Evolutionary conservation across 192 early-diverging fungal genomes (phyloP).

Genomic region (Coemansia sp.): DNA sequence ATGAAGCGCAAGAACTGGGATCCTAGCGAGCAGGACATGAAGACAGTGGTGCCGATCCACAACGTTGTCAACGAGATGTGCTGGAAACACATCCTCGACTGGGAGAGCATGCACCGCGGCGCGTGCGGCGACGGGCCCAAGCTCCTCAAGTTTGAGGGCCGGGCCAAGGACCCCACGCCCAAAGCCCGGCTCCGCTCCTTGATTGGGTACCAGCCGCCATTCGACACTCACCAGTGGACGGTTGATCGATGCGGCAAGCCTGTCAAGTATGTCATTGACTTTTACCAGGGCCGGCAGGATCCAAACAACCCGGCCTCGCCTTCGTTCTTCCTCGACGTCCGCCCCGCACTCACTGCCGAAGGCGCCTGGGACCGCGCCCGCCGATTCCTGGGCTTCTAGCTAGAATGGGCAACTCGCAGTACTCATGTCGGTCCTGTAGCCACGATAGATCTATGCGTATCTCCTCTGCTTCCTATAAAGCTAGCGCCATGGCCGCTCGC

Average conservation of each 20-base stretch:
- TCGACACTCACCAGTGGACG: conserved; percentile 93
- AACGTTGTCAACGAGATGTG: conserved; percentile 90
- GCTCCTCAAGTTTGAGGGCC: conserved; percentile 44
- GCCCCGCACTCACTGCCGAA: conserved; percentile 63
- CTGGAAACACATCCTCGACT: conserved; percentile 80
- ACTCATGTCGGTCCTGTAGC: too few relatives aligned
- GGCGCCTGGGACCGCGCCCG: conserved; percentile 33
- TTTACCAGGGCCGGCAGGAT: conserved; percentile 66
- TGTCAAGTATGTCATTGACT: conserved; percentile 88
- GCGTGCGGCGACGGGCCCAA: conserved; percentile 31
- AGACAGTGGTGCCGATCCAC: conserved; percentile 86
- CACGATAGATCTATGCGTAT: too few relatives aligned
- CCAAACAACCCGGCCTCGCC: conserved; percentile 40
- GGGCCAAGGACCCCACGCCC: conserved; percentile 26
- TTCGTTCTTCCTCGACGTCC: conserved; percentile 83
- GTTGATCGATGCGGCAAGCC: conserved; percentile 85
- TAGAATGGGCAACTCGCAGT: too few relatives aligned
- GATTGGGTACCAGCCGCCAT: conserved; percentile 66
- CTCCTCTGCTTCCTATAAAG: too few relatives aligned
- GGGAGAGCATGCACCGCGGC: conserved; percentile 56
- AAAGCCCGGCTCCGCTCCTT: conserved; percentile 31
- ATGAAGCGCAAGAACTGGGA: conserved; percentile 90
- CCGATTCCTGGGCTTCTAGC: conserved; percentile 6
- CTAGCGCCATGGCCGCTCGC: too few relatives aligned
- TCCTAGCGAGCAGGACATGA: conserved; percentile 76